Conservation (phyloP, 805 yeast species). For the Teunomyces gatunensis region DNA sequence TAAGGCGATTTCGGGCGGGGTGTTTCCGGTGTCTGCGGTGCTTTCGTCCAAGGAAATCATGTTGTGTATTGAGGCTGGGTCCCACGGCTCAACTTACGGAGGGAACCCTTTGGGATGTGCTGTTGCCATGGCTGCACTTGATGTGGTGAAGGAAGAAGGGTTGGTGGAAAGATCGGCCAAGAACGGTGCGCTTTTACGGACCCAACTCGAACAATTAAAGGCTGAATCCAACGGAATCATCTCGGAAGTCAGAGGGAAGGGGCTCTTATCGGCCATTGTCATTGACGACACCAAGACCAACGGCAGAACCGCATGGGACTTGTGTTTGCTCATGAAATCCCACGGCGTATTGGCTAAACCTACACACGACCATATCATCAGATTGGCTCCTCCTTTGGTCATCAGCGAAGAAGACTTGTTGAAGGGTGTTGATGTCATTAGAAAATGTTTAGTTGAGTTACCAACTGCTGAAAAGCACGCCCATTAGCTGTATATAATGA, state of each 20-base stretch:
- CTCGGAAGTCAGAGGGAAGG: slow-evolving; percentile 74
- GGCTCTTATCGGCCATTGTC: slow-evolving; percentile 86
- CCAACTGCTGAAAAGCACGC: slow-evolving; percentile 51
- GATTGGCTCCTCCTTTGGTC: slow-evolving; percentile 94
- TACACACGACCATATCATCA: slow-evolving; percentile 91
- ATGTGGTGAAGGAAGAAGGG: slow-evolving; percentile 85
- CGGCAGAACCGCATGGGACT: slow-evolving; percentile 95
- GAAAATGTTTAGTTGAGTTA: slow-evolving; percentile 51
- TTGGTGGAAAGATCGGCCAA: slow-evolving; percentile 73
- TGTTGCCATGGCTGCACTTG: slow-evolving; percentile 89
- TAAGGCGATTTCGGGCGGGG: slow-evolving; percentile 95
- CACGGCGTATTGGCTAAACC: slow-evolving; percentile 93
- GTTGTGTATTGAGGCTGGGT: slow-evolving; percentile 88
- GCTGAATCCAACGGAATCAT: slow-evolving; percentile 51
- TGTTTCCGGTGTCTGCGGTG: slow-evolving; percentile 87
- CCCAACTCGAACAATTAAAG: slow-evolving; percentile 54
- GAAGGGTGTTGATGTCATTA: slow-evolving; percentile 76
- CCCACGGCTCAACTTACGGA: slow-evolving; percentile 97
- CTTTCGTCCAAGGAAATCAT: slow-evolving; percentile 86
- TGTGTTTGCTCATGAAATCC: slow-evolving; percentile 85
- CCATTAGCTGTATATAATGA: slow-evolving; percentile 26
- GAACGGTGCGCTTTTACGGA: slow-evolving; percentile 68
- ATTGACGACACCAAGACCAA: slow-evolving; percentile 79
- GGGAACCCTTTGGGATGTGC: slow-evolving; percentile 94
- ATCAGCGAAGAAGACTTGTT: slow-evolving; percentile 82